A percentile compares a stretch with the other conserved stretches of the same genome.
Evolutionary conservation across 2,329 filamentous ascomycete genomes (phyloP).

Genomic region (Sporothrix humicola): DNA sequence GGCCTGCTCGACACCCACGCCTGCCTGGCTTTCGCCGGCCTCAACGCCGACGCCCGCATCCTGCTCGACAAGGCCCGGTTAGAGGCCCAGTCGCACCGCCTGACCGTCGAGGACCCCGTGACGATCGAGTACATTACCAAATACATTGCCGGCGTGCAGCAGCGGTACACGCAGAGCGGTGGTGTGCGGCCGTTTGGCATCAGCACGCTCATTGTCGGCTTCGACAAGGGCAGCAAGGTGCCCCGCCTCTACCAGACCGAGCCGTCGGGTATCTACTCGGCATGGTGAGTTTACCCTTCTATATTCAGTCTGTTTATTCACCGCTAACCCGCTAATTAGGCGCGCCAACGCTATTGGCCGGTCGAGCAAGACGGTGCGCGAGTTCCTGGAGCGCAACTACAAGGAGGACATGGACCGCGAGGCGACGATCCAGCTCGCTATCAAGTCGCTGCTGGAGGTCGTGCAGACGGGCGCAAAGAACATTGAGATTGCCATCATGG

Average conservation of each 20-base stretch:
- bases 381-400: conserved; percentile 98
- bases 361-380: conserved; percentile 97
- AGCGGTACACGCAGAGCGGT: conserved; percentile 98
- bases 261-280: conserved; percentile 98
- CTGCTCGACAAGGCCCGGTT: conserved; percentile 97
- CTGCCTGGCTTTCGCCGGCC: conserved; percentile 92
- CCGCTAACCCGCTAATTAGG: conserved; percentile 57
- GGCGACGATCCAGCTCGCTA: conserved; percentile 92
- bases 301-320: not conserved
- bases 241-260: conserved; percentile 97
- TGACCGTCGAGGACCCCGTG: conserved; percentile 96
- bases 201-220: conserved; percentile 97
- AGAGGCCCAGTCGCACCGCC: conserved; percentile 94
- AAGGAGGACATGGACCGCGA: conserved; percentile 97
- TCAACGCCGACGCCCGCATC: conserved; percentile 97
- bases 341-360: conserved; percentile 99
- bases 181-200: conserved; percentile 99
- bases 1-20: conserved; percentile 90
- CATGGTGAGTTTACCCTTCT: conserved; percentile 72
- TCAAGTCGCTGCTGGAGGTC: conserved; percentile 97
- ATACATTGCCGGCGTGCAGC: conserved; percentile 96
- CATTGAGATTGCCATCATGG: conserved; percentile 99
- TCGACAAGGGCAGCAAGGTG: conserved; percentile 88
- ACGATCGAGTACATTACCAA: conserved; percentile 99
- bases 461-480: conserved; percentile 99